Base-by-base conservation (phyloP, 306 rosid species). In the Pyrus betulifolia region DNA sequence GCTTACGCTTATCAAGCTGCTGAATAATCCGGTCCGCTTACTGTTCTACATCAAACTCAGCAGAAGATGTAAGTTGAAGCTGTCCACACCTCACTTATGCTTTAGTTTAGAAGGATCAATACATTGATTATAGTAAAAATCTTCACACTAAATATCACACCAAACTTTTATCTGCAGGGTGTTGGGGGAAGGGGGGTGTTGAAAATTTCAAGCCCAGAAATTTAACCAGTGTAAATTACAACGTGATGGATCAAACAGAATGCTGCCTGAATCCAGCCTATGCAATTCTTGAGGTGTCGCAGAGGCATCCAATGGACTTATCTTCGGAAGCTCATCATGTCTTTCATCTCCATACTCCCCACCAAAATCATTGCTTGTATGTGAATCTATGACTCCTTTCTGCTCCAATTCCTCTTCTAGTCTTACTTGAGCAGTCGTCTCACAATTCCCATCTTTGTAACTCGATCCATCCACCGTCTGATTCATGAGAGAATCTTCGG, bases 211-310 rank as follows among this genome's bases (percentile, higher is more conserved):
- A 28, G 84, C 77, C 93, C 93, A 91, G 87, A 88, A 88, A 80
- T 88, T 87, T 18, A 84, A 31, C 97, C 93, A 89, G 25, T 88
- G 89, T 69, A 88, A 85, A 70, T 84, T 78, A 82, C 82, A 82
- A 33, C 87, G 88, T 27, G 82, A 61, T 15, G 87, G 90, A 85
- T 86, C 89, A 52, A 84, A 79, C 51, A 83, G 61, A 68, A 83
- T 83, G 70, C 82, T 83, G 70, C 84, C 82, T 13, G 86, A 80
- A 64, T 88, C 93, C 35, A 79, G 84, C 73, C 70, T 78, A 64
- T 83, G 82, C 97, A 90, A 93, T 80, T 75, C 89, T 18, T 88
- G 93, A 58, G 83, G 85, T 62, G 91, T 75, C 72, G 85, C 77
- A 51, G 82, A 85, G 49, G 78, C 83, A 77, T 77, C 88, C 23